A percentile compares a stretch with the other conserved stretches of the same genome.
phyloP scores from a whole-genome alignment of 805 yeast genomes.

The Myxozyma vanderwaltii region DNA sequence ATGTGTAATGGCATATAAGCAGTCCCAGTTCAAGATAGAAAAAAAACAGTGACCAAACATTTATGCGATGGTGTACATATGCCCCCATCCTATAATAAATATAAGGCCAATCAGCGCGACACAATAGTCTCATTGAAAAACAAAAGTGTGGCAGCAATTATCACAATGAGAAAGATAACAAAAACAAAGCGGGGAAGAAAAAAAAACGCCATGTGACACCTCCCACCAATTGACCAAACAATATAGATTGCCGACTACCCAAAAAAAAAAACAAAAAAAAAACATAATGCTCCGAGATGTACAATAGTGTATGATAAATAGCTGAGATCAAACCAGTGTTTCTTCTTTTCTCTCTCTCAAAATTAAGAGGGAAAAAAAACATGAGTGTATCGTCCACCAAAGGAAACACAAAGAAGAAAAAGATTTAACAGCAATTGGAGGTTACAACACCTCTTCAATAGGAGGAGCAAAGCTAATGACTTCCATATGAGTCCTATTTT shows the following conservation, averaged over 20 bases:
- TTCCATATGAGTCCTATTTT: slow-evolving; percentile 42
- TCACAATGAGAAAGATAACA: not conserved
- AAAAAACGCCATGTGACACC: slow-evolving; percentile 6
- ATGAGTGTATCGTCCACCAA: too few species aligned
- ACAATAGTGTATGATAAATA: not conserved
- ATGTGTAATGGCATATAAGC: too few species aligned
- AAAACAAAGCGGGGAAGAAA: not conserved
- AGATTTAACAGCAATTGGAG: not conserved
- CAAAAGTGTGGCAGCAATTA: not conserved
- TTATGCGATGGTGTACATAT: too few species aligned
- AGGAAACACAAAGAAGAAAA: not conserved
- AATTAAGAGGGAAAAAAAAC: not conserved
- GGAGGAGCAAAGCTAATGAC: slow-evolving; percentile 44
- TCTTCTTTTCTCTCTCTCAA: not conserved
- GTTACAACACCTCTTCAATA: slow-evolving; percentile 12
- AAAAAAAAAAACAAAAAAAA: not conserved
- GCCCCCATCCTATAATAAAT: too few species aligned
- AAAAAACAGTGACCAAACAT: too few species aligned
- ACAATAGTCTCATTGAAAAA: too few species aligned
- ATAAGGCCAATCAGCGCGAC: too few species aligned
- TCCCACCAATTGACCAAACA: not conserved
- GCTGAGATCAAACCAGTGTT: not conserved
- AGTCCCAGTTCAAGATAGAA: too few species aligned
- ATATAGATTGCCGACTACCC: not conserved
- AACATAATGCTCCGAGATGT: not conserved